phyloP scores from a whole-genome alignment of 345 rosid species.

The Anacardium occidentale region DNA sequence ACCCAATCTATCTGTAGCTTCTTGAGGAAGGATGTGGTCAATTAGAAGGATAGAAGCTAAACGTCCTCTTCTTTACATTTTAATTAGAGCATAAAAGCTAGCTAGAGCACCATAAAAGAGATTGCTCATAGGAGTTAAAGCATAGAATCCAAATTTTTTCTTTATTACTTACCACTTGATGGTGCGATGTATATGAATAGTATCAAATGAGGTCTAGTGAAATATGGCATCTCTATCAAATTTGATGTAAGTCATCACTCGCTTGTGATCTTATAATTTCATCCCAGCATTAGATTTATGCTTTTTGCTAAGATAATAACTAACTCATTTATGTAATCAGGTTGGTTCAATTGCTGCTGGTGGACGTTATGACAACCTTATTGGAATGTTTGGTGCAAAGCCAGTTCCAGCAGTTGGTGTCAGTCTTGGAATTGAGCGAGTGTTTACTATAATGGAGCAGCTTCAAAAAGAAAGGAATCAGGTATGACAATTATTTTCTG shows the following conservation, averaged over 20 bases:
- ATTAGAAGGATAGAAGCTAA: background rate
- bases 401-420: conserved; percentile 93
- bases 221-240: background rate
- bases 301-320: conserved; percentile 4
- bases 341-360: conserved; percentile 97
- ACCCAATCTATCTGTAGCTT: background rate
- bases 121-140: background rate
- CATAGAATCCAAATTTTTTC: no score
- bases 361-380: conserved; percentile 87
- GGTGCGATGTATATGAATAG: no score
- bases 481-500: conserved; percentile 30
- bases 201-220: background rate
- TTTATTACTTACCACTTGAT: background rate
- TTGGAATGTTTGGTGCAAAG: conserved; percentile 82
- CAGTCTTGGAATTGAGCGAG: conserved; percentile 93
- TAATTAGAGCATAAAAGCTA: background rate
- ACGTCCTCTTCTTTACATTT: background rate
- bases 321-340: conserved; percentile 37
- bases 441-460: conserved; percentile 84
- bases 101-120: background rate
- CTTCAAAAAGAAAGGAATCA: conserved; percentile 58
- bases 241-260: background rate
- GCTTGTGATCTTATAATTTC: background rate
- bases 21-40: background rate
- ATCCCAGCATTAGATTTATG: background rate